A percentile compares a stretch with the other conserved stretches of the same genome.
phyloP scores from a whole-genome alignment of 768 basidiomycete genomes.

The Pleurotus platypus region DNA sequence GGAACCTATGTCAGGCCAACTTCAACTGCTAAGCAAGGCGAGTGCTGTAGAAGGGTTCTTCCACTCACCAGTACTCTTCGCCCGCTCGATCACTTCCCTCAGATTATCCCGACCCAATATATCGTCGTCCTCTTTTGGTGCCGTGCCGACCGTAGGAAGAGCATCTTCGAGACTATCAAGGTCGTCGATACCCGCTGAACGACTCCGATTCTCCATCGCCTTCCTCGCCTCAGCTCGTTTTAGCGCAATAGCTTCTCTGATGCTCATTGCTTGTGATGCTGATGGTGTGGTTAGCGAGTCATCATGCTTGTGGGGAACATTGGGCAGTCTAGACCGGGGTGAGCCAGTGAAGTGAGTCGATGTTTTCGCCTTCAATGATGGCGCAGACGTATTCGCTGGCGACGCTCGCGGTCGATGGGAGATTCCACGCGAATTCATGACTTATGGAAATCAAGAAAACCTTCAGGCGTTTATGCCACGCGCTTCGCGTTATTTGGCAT shows the following conservation, averaged over 20 bases:
- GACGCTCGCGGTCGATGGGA: neutral
- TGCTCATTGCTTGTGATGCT: conserved; percentile 37
- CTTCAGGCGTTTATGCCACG: neutral
- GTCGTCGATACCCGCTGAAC: conserved; percentile 30
- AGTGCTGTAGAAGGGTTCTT: conserved; percentile 13
- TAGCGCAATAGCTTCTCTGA: conserved; percentile 77
- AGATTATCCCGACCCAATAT: conserved; percentile 56
- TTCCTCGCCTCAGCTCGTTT: conserved; percentile 80
- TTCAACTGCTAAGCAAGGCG: conserved; percentile 42
- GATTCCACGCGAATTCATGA: neutral
- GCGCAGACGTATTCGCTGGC: neutral
- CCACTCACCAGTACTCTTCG: conserved; percentile 68
- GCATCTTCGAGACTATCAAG: conserved; percentile 48
- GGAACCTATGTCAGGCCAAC: conserved; percentile 48
- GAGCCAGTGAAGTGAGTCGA: neutral
- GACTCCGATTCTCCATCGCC: conserved; percentile 1
- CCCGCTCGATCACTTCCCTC: conserved; percentile 74
- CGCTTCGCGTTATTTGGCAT: conserved; percentile 3
- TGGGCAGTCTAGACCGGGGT: neutral
- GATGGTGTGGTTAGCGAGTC: conserved; percentile 16
- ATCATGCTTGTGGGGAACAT: neutral
- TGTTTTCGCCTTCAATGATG: neutral
- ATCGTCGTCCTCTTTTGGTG: conserved; percentile 45
- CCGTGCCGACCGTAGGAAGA: conserved; percentile 28
- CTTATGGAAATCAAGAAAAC: neutral